These are phyloP conservation scores for Melampsora abietis-canadensis DNA, from an alignment of 1,284 basidiomycete species.

Conservation along the genomic window DNA sequence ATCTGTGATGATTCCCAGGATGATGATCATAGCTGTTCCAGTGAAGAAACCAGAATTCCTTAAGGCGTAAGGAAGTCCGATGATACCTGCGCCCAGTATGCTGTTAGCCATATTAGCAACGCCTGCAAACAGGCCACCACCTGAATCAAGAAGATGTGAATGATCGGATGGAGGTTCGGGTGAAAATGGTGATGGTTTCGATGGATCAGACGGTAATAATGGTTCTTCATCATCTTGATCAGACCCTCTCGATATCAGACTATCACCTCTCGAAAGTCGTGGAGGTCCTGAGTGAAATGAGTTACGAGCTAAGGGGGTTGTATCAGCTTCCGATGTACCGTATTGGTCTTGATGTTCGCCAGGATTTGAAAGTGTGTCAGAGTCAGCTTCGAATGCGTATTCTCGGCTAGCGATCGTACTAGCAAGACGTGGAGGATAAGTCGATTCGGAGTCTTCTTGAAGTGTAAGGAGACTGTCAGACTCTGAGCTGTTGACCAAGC, in stretches of 20 bases:
- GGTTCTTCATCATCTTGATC: constrained; percentile 23
- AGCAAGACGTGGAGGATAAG: constrained; percentile 33
- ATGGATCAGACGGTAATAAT: background rate
- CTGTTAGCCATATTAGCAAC: constrained; percentile 70
- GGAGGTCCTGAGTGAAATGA: background rate
- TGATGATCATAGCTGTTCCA: constrained; percentile 74
- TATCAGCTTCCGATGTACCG: background rate
- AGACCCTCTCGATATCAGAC: background rate
- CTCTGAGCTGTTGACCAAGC: too few species aligned
- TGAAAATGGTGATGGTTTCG: background rate
- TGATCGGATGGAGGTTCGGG: constrained; percentile 17
- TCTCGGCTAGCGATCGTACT: constrained; percentile 40
- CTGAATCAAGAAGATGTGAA: constrained; percentile 23
- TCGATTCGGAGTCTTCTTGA: constrained; percentile 5
- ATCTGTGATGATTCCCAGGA: constrained; percentile 81
- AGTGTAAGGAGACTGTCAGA: too few species aligned
- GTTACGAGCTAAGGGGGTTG: background rate
- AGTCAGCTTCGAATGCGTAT: constrained; percentile 40
- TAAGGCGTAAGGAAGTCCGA: constrained; percentile 79
- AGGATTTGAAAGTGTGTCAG: constrained; percentile 29
- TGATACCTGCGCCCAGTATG: constrained; percentile 80
- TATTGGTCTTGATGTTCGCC: background rate
- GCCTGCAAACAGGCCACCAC: constrained; percentile 31
- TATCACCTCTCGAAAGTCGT: background rate
- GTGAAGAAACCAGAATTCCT: constrained; percentile 87